Evolutionary conservation across 805 yeast species (phyloP), one percentile per base, ranked within the genome.

Genomic region (Metschnikowia cerradonensis): DNA sequence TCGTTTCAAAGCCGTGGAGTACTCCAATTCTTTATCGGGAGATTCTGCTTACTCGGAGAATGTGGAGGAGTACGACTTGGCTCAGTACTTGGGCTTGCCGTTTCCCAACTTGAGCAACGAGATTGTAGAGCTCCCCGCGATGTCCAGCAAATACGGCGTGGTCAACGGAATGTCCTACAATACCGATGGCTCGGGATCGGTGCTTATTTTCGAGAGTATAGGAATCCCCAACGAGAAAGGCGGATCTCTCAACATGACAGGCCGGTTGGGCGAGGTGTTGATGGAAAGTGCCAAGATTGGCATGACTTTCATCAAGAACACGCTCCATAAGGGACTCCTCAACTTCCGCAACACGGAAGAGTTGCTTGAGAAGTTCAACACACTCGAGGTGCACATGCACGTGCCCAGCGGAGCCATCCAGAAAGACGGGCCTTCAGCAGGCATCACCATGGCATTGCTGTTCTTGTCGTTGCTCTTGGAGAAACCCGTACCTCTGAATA

Each of bases 141-240:
- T 73, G 47, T 78, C 88, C 10, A 77, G 77, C 32, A 70, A 71
- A 6, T 75, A 78, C 54, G 96, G 97, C 1, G 78, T 89, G 6
- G 97, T 89, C 10, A 88, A 89, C 63, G 97, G 97, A 0, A 71
- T 90, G 52, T 88, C 96, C 1, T 90, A 90, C 66, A 89, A 87
- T 70, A 82, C 90, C 2, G 88, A 86, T 59, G 97, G 97, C 1
- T 82, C 86, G 4, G 97, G 97, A 0, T 84, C 92, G 1, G 82
- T 88, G 1, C 71, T 90, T 47, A 80, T 84, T 14, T 87, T 90
- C 64, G 96, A 90, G 63, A 81, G 90, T 59, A 80, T 88, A 36
- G 82, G 84, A 14, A 79, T 86, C 55, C 86, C 85, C 17, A 73
- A 72, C 5, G 62, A 67, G 23, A 55, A 61, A 49, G 55, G 60